Evolutionary conservation across 176 grass and related monocot genomes (phyloP), one percentile per base, ranked within the genome.

Genomic region (Triticum monococcum): DNA sequence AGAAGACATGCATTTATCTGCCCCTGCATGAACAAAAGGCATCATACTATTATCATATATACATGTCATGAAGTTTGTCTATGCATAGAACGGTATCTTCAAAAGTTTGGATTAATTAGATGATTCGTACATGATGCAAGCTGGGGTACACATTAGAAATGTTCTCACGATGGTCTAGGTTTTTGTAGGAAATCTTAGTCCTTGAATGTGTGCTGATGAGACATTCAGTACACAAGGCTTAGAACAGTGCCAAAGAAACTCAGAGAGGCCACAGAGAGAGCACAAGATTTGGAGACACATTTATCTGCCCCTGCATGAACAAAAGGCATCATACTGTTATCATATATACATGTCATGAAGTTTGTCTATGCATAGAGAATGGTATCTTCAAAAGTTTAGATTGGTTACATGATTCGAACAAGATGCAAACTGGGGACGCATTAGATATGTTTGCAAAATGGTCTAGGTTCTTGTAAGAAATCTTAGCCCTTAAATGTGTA

Each of bases 271-370:
- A 77, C 23, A 66, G 40, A 48, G 70, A 74, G 6, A 28, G 40
- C 71, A 74, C 1, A 76, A 56, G 73, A 56, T 10, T 75, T 0
- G 12, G 46, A 74, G 12, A 20, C 22, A 9, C 46, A 76, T 20
- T 20, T 56, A 76, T 32, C 73, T 63, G 57, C 57, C 12, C 7
- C 77, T 79, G n/a, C 77, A 40, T 40, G 33, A 25, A 79, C 32
- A 61, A 79, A 63, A 63, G 77, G 77, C n/a, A 3, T 38, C 77
- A 79, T 62, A 28, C 12, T 75, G 28, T 75, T 75, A 75, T 31
- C 43, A 75, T 52, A 75, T 54, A 52, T 52, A 75, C 3, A 75
- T 10, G 72, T 75, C 24, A 1, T 52, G 43, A 8, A 54, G 4
- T 76, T 76, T 72, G 9, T 52, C 16, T 76, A 31, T 54, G 72